A percentile compares a stretch with the other conserved stretches of the same genome.
Conservation (phyloP, 495 filamentous ascomycete genomes). For the Letharia columbiana region DNA sequence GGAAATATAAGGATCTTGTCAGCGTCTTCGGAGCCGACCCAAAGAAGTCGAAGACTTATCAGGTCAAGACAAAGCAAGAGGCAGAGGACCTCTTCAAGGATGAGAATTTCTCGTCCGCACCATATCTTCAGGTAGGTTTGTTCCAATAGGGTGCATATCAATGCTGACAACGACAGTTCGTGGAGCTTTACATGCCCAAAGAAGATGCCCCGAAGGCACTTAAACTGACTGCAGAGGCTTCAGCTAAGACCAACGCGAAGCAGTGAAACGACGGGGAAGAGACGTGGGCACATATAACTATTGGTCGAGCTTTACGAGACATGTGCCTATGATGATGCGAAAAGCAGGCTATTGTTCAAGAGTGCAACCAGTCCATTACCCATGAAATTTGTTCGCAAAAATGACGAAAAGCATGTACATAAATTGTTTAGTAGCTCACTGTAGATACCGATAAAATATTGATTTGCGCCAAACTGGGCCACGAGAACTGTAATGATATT, state of each 20-base stretch:
- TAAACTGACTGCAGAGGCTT: slow-evolving; percentile 53
- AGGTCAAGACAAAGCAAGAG: slow-evolving; percentile 62
- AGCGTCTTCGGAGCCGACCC: slow-evolving; percentile 56
- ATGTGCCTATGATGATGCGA: background rate
- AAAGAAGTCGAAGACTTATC: slow-evolving; percentile 53
- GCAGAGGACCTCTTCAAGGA: slow-evolving; percentile 59
- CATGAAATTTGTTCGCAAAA: background rate
- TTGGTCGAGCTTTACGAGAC: background rate
- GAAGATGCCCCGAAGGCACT: slow-evolving; percentile 68
- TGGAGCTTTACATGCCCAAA: slow-evolving; percentile 79
- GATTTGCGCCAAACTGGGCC: background rate
- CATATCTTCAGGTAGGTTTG: slow-evolving; percentile 38
- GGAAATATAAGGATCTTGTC: slow-evolving; percentile 63
- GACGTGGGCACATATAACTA: background rate
- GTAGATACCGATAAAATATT: background rate
- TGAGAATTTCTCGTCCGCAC: slow-evolving; percentile 48
- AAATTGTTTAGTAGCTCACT: background rate
- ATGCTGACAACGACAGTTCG: slow-evolving; percentile 48
- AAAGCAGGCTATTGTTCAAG: background rate
- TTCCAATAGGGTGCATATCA: background rate
- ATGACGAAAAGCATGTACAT: background rate
- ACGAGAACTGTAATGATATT: too few species aligned
- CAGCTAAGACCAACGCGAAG: slow-evolving; percentile 60
- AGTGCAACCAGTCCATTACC: background rate
- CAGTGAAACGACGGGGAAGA: slow-evolving; percentile 14